Percentiles rank a stretch among this genome's conserved stretches.
Conservation (phyloP, 768 basidiomycete genomes). For the Hortiboletus campestris region DNA sequence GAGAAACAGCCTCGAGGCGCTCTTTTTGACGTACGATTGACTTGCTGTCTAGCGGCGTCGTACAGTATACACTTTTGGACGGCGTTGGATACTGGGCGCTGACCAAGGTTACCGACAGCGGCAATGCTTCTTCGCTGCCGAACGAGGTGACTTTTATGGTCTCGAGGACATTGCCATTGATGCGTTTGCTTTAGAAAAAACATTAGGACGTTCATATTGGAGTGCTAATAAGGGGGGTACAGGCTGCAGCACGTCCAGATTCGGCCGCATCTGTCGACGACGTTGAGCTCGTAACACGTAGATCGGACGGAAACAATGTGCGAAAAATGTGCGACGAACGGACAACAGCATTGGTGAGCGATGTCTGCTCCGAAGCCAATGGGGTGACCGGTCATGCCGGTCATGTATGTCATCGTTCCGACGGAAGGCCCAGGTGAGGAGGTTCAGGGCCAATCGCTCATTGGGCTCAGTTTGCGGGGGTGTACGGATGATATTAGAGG, state of each 20-base stretch:
- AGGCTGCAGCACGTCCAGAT: not conserved
- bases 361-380: not conserved
- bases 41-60: not conserved
- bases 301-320: not conserved
- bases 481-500: not conserved
- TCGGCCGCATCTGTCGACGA: not conserved
- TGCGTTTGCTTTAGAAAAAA: not conserved
- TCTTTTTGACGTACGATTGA: not conserved
- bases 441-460: not conserved
- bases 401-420: conserved; percentile 9
- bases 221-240: not conserved
- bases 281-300: not conserved
- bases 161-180: not conserved
- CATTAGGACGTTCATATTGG: not conserved
- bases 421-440: conserved; percentile 7
- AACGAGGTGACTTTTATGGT: not conserved
- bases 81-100: too few species aligned
- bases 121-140: conserved; percentile 2
- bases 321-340: not conserved
- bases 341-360: not conserved
- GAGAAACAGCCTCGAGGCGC: not conserved
- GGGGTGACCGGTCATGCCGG: not conserved
- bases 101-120: too few species aligned
- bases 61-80: too few species aligned
- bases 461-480: not conserved